Evolutionary conservation across 768 basidiomycete species (phyloP), one percentile per base, ranked within the genome.

Genomic region (Pleurotus ostreatus): DNA sequence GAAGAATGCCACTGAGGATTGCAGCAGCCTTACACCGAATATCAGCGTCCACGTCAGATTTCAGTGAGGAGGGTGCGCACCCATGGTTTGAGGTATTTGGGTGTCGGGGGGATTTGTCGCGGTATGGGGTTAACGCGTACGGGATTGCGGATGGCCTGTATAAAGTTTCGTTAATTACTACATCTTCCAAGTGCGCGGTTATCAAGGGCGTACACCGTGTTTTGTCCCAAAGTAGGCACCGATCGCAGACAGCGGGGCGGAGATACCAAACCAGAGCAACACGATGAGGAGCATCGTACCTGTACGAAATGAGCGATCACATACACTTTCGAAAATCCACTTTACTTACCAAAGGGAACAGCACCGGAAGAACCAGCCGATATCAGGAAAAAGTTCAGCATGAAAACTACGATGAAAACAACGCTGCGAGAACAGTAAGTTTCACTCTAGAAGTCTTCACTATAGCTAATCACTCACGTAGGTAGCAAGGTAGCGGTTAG

Each of bases 61-160:
- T 34, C 30, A 8, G 30, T 34, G 30, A 34, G 11, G 23, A 34
- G 30, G 1, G 30, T 41, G 74, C 77, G 49, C 68, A 90, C 92
- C 86, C 86, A 87, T 60, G 87, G 88, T 45, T 78, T 80, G 46
- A 97, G 82, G 68, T 97, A 95, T 67, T 84, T 90, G 22, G 92
- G 92, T 7, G 77, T 70, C 9, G 92, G 90, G 0, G 96, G 96
- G 55, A 98, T 94, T 68, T 98, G 96, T n/a, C 95, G 82, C 12
- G 96, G 96, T 56, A 98, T 98, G 56, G 84, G 88, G 61, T 96
- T 92, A 26, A 94, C 91, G 57, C 94, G 79, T 39, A 93, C 89
- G 9, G 94, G 95, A 66, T 94, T 83, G n/a, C 75, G 70, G 55
- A 97, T 70, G 25, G 73, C 77, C 92, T 95, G 59, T 3, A 52